phyloP scores from a whole-genome alignment of 202 grass and related monocot genomes.

The Schoenoplectus tabernaemontani region DNA sequence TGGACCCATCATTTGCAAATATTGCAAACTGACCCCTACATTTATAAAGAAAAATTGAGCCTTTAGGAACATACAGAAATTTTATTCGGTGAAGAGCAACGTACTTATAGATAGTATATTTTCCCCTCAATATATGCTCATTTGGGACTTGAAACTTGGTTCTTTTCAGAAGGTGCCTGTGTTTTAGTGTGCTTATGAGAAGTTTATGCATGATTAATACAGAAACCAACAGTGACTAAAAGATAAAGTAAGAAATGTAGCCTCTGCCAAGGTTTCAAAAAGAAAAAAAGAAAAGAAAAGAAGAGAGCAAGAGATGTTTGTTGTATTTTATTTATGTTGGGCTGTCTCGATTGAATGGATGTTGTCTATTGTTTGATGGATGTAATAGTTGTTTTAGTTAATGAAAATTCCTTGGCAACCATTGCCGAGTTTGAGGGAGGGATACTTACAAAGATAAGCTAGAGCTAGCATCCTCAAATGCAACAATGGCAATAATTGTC shows the following conservation, averaged over 20 bases:
- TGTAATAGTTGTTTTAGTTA: background rate
- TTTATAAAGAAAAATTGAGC: slow-evolving; percentile 23
- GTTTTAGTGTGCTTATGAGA: background rate
- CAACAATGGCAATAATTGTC: slow-evolving; percentile 43
- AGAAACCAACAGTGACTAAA: background rate
- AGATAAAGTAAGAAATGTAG: background rate
- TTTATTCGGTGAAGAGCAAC: slow-evolving; percentile 33
- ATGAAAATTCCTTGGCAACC: background rate
- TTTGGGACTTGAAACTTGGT: background rate
- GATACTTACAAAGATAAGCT: slow-evolving; percentile 41
- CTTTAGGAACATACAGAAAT: slow-evolving; percentile 1
- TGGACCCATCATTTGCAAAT: slow-evolving; percentile 52
- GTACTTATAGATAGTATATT: background rate
- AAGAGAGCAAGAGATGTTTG: background rate
- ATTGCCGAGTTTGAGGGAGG: slow-evolving; percentile 8
- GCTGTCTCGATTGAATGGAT: background rate
- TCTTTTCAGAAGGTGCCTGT: background rate
- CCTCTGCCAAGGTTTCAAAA: no score
- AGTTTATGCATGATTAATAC: background rate
- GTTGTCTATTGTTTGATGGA: background rate
- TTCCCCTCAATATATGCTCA: background rate
- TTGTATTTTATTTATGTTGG: background rate
- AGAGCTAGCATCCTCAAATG: slow-evolving; percentile 43
- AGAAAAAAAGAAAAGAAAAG: no score
- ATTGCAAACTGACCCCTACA: slow-evolving; percentile 52